Evolutionary conservation across 2,329 filamentous ascomycete species (phyloP), one percentile per base, ranked within the genome.

Genomic region (Arachnomyces sp.): DNA sequence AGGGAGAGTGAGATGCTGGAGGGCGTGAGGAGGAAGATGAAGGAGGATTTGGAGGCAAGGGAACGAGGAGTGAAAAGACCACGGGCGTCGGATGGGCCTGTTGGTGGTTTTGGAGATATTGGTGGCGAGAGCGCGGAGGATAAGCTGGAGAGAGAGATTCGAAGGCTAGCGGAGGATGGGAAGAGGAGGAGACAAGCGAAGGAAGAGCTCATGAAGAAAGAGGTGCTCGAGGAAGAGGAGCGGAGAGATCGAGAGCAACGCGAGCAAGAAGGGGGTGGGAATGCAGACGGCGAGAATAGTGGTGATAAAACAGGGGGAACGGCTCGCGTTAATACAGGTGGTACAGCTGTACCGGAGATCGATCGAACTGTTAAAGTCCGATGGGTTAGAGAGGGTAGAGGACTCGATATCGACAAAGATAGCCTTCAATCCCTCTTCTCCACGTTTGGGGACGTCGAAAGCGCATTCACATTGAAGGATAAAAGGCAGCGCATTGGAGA

Each of bases 21-120:
- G 52, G 78, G 79, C 35, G 76, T 81, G 61, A 72, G 84, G 51
- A 72, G 84, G 56, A 75, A 78, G 51, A 84, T 94, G 75, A 84
- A 86, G 49, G 87, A 94, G 55, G 88, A 95, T 56, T 67, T 96
- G 37, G 88, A 95, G 65, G 75, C 78, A 17, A 71, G 84, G 14
- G 90, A 95, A 28, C 68, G 69, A 21, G 80, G 80, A 2, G 69
- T 79, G 38, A 80, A 78, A 56, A 66, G 77, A 32, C 67, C 77
- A 45, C 74, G 74, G 64, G 74, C 46, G 11, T 33, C 46, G 7
- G 44, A 47, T 14, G 48, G 47, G 25, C 42, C 43, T 16, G 44
- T 47, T 14, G 48, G 47, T 17, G 40, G 42, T 16, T 39, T 36
- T 28, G 52, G 46, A 1, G 57, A 54, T 35, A 60, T 64, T 61